Base-by-base conservation (phyloP, 805 yeast species). In the Vanderwaltozyma polyspora region DNA sequence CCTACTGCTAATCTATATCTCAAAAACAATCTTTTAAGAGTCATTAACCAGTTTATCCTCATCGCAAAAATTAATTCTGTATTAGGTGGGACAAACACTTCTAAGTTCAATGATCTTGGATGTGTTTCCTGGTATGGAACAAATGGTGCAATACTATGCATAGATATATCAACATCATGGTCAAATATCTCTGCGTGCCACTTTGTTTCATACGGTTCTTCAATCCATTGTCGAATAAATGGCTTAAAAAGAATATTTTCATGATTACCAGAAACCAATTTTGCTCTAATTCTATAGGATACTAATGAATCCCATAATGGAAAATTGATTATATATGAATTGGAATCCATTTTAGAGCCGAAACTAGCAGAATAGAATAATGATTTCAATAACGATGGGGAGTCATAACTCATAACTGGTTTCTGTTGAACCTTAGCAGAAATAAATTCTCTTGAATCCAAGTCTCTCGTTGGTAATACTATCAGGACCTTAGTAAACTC, bases 1-100 rank as follows among this genome's bases (percentile, higher is more conserved):
- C 82, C 78, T 27, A 80, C 61, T 1, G 82, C 74, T 11, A 89
- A 66, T 48, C 98, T 67, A 55, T 81, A 89, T 36, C 94, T 66
- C 44, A 86, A 63, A 4, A 82, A 78, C 31, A 87, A 57, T 42
- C 80, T 65, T 37, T 76, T 79, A 39, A 87, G 56, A 25, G 89
- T 78, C 29, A 55, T 28, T 1, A 31, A 16, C 56, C 59, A 49
- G 33, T 51, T 45, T 12, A 53, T 38, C 18, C 33, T 31, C 24
- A 55, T 21, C 5, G n/a, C 29, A 11, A 53, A 21, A n/a, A 34
- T 29, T 4, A 48, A 19, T 8, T 41, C 27, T 14, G 27, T 28
- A n/a, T 42, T 28, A 5, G 53, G 52, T 5, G 60, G 57, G 19
- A 43, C 23, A 17, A 45, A 33, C 7, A 51, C 29, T 14, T 45